Percentiles rank a stretch among this genome's conserved stretches.
Evolutionary conservation across 1,139 yeast species (phyloP).

Genomic region (Saccharomycopsis crataegensis): DNA sequence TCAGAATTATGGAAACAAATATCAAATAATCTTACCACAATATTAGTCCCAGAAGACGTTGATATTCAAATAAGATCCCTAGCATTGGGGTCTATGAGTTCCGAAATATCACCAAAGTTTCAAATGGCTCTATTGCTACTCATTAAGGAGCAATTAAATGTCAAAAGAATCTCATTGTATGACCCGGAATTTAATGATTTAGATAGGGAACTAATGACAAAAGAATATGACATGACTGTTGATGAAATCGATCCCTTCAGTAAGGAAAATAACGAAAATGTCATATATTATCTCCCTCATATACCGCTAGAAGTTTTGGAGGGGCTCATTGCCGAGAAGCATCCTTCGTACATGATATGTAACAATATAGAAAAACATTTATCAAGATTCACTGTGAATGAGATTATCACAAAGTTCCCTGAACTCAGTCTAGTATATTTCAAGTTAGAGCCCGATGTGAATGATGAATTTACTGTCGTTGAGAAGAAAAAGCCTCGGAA

Average conservation of each 20-base stretch:
- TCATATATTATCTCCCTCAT: conserved; percentile 43
- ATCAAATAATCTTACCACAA: too few relatives aligned
- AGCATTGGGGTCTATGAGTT: conserved; percentile 27
- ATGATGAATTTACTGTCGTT: neutral
- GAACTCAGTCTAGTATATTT: neutral
- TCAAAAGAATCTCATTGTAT: conserved; percentile 30
- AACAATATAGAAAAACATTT: conserved; percentile 40
- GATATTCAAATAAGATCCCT: conserved; percentile 24
- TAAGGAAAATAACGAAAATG: neutral
- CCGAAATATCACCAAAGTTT: conserved; percentile 24
- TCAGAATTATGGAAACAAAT: too few relatives aligned
- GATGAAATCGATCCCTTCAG: neutral
- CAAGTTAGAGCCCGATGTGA: neutral
- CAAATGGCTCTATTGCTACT: conserved; percentile 25
- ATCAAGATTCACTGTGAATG: neutral
- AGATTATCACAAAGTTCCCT: neutral
- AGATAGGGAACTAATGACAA: conserved; percentile 27
- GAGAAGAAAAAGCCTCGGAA: neutral
- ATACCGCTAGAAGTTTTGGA: conserved; percentile 42
- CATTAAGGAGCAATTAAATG: conserved; percentile 18
- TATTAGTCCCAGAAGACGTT: too few relatives aligned
- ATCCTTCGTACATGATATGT: conserved; percentile 36
- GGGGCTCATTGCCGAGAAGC: conserved; percentile 24
- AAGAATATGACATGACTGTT: neutral
- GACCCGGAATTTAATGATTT: conserved; percentile 40